Base-by-base conservation (phyloP, 306 rosid species). In the Rosa multiflora region DNA sequence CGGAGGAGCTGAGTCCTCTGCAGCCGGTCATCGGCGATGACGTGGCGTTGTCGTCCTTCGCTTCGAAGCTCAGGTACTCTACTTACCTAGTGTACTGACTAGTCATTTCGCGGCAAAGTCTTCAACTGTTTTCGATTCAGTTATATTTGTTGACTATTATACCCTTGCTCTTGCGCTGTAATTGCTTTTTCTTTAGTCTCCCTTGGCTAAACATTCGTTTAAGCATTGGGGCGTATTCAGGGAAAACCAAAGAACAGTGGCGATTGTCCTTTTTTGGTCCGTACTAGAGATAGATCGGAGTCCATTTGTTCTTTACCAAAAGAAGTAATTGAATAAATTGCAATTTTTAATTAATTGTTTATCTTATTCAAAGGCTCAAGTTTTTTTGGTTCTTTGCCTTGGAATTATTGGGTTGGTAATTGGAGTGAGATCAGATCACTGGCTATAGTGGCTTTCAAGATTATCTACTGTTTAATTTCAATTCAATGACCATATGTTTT, bases 1-100 rank as follows among this genome's bases (percentile, higher is more conserved):
- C 97, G 10, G 99, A 92, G 88, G 97, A 89, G 81, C 71, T 88
- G 32, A 89, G 93, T 77, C 99, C 97, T 64, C 85, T 85, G 74
- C 88, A 89, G 82, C 89, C 86, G 80, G 61, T 79, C 17, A 67
- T 59, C 76, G 88, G 89, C 40, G 97, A 92, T 71, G 97, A 92
- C 80, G 91, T 87, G 83, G 92, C 92, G 73, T 76, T 92, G 35
- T 85, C 89, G n/a, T 85, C 83, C 76, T 85, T 91, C 69, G 73
- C 93, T 83, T 91, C 95, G 14, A 89, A 89, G 82, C 93, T 88
- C 84, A 94, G 99, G 99, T 92, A 86, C 76, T 69, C n/a, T 5
- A 8, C 14, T 40, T 46, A 32, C 42, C 15, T 0, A 56, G 74
- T 46, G n/a, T n/a, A n/a, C n/a, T n/a, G 76, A 32, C 47, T 75